phyloP scores from a whole-genome alignment of 2,329 filamentous ascomycete species.

The Didymella exigua region DNA sequence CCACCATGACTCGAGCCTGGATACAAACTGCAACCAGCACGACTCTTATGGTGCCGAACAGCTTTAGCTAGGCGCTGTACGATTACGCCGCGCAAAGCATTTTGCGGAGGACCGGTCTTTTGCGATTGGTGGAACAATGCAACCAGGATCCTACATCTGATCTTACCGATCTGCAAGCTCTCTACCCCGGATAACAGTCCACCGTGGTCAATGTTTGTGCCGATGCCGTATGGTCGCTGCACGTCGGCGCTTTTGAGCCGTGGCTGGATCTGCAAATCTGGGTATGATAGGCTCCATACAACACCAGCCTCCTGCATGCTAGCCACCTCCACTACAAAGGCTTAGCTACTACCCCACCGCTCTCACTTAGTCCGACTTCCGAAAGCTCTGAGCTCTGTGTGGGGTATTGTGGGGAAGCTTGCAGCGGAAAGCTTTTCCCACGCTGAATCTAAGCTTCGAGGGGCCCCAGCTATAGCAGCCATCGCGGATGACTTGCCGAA shows the following conservation, averaged over 20 bases:
- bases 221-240: not conserved
- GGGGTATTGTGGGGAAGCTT: conserved; percentile 13
- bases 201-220: not conserved
- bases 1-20: not conserved
- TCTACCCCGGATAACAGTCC: conserved; percentile 7
- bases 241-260: not conserved
- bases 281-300: conserved; percentile 1
- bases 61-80: not conserved
- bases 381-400: conserved; percentile 8
- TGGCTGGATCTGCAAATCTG: not conserved
- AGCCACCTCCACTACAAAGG: not conserved
- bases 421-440: conserved; percentile 17
- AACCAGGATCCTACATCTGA: not conserved
- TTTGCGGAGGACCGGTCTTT: not conserved
- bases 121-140: conserved; percentile 17
- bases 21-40: not conserved
- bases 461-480: not conserved
- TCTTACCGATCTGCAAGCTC: not conserved
- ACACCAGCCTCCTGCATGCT: not conserved
- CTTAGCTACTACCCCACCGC: conserved; percentile 4
- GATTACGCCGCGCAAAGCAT: not conserved
- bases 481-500: not conserved
- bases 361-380: conserved; percentile 1
- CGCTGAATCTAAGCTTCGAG: not conserved
- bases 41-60: not conserved